A percentile compares a stretch with the other conserved stretches of the same genome.
Evolutionary conservation across 2,329 filamentous ascomycete genomes (phyloP).

Genomic region (Colletotrichum horii): DNA sequence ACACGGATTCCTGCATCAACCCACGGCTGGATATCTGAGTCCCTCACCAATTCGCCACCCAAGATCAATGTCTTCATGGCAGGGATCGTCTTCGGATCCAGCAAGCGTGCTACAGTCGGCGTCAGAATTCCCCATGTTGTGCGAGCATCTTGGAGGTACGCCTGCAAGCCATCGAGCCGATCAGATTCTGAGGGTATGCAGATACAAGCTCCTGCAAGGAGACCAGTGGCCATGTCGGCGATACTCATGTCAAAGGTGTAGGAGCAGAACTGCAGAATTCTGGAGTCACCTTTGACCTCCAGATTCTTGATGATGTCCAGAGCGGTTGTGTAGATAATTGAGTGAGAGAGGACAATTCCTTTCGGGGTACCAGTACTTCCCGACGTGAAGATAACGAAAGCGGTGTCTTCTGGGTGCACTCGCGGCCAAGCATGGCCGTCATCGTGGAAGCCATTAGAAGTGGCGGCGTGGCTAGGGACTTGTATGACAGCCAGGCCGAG

Average conservation of each 20-base stretch:
- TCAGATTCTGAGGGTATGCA: constrained; percentile 60
- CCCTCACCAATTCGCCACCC: background rate
- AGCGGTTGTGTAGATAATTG: constrained; percentile 25
- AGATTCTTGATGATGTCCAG: background rate
- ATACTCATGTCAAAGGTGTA: constrained; percentile 59
- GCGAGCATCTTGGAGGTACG: constrained; percentile 7
- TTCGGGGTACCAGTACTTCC: constrained; percentile 60
- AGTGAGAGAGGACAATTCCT: constrained; percentile 45
- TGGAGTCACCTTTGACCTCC: background rate
- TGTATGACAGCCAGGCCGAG: background rate
- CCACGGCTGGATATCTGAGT: background rate
- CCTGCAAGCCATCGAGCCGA: constrained; percentile 49
- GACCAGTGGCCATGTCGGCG: constrained; percentile 54
- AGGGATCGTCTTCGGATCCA: background rate
- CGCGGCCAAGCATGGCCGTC: background rate
- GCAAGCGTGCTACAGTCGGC: background rate
- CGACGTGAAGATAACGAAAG: constrained; percentile 54
- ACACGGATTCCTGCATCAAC: background rate
- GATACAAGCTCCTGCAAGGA: constrained; percentile 62
- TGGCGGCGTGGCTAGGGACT: background rate
- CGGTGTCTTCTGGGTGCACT: background rate
- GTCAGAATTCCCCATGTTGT: background rate
- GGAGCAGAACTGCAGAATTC: constrained; percentile 50
- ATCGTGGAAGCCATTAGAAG: background rate
- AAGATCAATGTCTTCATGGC: background rate